Base-by-base conservation (phyloP, 331 rosid species). In the Arachis monticola region DNA sequence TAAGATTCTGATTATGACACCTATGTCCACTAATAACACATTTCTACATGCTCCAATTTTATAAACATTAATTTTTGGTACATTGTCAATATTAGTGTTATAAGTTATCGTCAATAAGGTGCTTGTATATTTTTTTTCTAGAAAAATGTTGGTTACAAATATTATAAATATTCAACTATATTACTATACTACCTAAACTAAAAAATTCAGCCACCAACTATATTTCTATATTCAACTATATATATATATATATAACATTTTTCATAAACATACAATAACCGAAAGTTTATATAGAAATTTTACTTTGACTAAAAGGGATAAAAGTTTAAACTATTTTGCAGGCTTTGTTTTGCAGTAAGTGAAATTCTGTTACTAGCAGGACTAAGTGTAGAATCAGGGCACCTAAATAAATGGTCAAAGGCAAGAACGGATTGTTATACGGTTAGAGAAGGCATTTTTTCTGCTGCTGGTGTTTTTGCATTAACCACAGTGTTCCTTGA, bases 311-410 rank as follows among this genome's bases (percentile, higher is more conserved):
- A 22, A 22, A 22, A 22, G 27, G 27, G 27, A 22, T n/a, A 22
- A 22, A 22, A 22, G 27, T 22, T 22, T 22, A 22, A 22, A 22
- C 27, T 22, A 22, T 22, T 22, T 22, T 22, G 30, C 40, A 95
- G 99, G 99, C 77, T 88, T 63, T 92, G 92, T 80, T 95, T 95
- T 75, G 88, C 91, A 14, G 90, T 90, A 22, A 97, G 89, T 11
- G 99, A 95, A 72, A 85, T 89, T 13, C 67, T 95, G 74, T 57
- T 95, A 55, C 31, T 95, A 64, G 86, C 90, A 65, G 97, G 90
- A 67, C 56, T 95, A 0, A 86, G 91, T 53, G 91, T 92, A 47
- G 99, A 95, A 70, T 92, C 99, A 3, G 96, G 97, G 1, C 97
- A 92, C 76, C 75, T 90, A 7, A 90, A 77, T 52, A 90, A 90